Percentiles rank a stretch among this genome's conserved stretches.
phyloP scores from a whole-genome alignment of 2,329 filamentous ascomycete species.

The Microdochium paspali region DNA sequence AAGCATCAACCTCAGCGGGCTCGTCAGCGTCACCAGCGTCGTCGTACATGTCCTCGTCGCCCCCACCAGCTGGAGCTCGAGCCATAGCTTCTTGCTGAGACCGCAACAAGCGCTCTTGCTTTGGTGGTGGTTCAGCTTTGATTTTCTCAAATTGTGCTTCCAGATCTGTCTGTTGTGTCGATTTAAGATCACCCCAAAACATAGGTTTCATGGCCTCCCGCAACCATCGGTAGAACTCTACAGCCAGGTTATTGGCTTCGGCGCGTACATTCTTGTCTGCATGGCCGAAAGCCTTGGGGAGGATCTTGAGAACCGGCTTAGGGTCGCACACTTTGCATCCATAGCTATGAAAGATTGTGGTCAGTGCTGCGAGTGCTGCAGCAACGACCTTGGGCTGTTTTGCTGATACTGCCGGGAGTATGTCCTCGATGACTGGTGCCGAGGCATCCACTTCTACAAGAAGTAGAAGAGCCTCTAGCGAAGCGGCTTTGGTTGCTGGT shows the following conservation, averaged over 20 bases:
- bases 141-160: constrained; percentile 92
- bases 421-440: constrained; percentile 79
- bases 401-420: constrained; percentile 72
- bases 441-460: constrained; percentile 85
- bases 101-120: constrained; percentile 80
- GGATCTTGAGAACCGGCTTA: constrained; percentile 76
- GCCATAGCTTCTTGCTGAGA: constrained; percentile 82
- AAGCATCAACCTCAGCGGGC: constrained; percentile 66
- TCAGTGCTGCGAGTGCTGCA: constrained; percentile 51
- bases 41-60: constrained; percentile 46
- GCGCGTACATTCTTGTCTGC: constrained; percentile 97
- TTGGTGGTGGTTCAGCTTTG: constrained; percentile 77
- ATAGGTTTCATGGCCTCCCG: constrained; percentile 97
- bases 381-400: constrained; percentile 88
- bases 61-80: constrained; percentile 51
- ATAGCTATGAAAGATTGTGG: constrained; percentile 83
- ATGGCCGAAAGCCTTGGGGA: constrained; percentile 89
- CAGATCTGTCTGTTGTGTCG: constrained; percentile 87
- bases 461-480: constrained; percentile 77
- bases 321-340: constrained; percentile 92
- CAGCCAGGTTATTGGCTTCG: constrained; percentile 81
- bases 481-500: constrained; percentile 78
- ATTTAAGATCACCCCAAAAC: constrained; percentile 93
- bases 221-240: constrained; percentile 94
- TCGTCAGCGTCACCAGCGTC: constrained; percentile 52